phyloP scores from a whole-genome alignment of 768 basidiomycete species.

The Trametopsis cervina region DNA sequence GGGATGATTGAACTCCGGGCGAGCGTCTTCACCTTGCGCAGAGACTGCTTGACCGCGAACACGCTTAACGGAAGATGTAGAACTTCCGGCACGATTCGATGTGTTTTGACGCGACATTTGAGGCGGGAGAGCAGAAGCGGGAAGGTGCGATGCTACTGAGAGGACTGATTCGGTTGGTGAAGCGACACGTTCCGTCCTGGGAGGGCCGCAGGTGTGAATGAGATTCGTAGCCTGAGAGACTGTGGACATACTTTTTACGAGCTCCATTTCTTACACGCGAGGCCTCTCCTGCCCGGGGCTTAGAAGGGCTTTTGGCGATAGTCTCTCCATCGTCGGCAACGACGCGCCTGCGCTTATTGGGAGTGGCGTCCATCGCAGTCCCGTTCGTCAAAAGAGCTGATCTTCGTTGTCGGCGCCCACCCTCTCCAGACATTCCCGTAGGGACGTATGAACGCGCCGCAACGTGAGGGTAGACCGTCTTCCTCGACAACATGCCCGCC shows the following conservation, averaged over 20 bases:
- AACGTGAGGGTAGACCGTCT: constrained; percentile 73
- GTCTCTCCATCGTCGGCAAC: constrained; percentile 52
- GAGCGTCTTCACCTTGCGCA: constrained; percentile 35
- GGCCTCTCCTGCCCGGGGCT: constrained; percentile 44
- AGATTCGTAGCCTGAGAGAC: not conserved
- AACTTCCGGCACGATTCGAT: constrained; percentile 20
- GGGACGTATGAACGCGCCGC: constrained; percentile 63
- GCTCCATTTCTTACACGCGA: constrained; percentile 40
- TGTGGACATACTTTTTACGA: constrained; percentile 47
- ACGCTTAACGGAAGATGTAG: constrained; percentile 14
- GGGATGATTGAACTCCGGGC: constrained; percentile 32
- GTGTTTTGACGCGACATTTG: constrained; percentile 29
- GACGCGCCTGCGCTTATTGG: constrained; percentile 56
- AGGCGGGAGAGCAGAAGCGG: constrained; percentile 32
- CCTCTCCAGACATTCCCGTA: constrained; percentile 44
- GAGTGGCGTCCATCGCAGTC: constrained; percentile 48
- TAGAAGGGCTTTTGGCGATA: constrained; percentile 51
- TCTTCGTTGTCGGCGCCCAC: constrained; percentile 51
- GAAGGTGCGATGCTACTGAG: constrained; percentile 63
- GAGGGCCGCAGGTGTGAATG: not conserved
- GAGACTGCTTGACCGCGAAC: constrained; percentile 19
- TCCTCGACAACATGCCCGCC: constrained; percentile 44
- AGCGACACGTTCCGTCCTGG: constrained; percentile 53
- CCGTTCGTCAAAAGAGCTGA: constrained; percentile 44
- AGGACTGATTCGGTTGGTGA: constrained; percentile 72